These are phyloP conservation scores for Myxozyma neotropica DNA, from an alignment of 805 yeast species.

Conservation along the genomic window DNA sequence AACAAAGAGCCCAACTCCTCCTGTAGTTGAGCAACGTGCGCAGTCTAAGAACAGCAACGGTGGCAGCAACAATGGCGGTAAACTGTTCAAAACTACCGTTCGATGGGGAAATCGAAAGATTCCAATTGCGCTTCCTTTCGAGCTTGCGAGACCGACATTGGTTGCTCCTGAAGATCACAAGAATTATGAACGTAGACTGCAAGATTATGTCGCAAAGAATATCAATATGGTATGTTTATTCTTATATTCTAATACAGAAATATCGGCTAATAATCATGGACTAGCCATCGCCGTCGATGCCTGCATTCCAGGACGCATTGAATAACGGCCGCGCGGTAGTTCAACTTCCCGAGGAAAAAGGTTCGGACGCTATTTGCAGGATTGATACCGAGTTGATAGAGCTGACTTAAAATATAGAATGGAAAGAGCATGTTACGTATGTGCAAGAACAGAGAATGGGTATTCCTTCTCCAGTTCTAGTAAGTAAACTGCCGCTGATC, in stretches of 20 bases:
- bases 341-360: conserved; percentile 15
- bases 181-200: conserved; percentile 4
- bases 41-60: background rate
- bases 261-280: background rate
- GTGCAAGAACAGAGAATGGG: conserved; percentile 9
- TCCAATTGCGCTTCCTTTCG: conserved; percentile 11
- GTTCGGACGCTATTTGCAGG: background rate
- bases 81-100: conserved; percentile 3
- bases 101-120: conserved; percentile 13
- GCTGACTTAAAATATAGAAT: background rate
- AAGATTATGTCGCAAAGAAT: conserved; percentile 10
- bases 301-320: conserved; percentile 7
- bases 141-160: conserved; percentile 1
- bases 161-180: conserved; percentile 6
- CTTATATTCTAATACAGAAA: background rate
- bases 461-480: background rate
- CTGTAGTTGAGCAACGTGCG: background rate
- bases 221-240: conserved; percentile 7
- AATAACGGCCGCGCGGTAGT: conserved; percentile 8
- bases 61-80: background rate
- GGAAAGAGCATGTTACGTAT: background rate
- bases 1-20: background rate
- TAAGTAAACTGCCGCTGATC: background rate
- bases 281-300: conserved; percentile 4
- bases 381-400: background rate